phyloP scores from a whole-genome alignment of 2,329 filamentous ascomycete genomes.

The Cercospora sojina region DNA sequence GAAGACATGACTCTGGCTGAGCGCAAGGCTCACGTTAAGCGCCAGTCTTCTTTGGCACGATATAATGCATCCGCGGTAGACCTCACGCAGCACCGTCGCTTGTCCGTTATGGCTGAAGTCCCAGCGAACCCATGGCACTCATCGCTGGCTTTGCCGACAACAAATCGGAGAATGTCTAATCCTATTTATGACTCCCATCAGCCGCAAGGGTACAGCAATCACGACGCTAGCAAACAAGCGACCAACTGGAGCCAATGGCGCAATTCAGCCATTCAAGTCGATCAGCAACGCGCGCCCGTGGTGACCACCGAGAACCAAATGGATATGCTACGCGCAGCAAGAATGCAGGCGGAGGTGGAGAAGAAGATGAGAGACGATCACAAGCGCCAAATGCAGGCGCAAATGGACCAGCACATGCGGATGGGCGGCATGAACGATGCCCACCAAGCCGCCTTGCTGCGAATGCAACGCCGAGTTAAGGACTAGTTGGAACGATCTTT shows the following conservation, averaged over 20 bases:
- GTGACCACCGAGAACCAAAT: conserved; percentile 37
- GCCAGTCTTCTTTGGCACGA: conserved; percentile 14
- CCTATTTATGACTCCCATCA: conserved; percentile 56
- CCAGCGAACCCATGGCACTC: conserved; percentile 6
- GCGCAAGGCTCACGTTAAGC: conserved; percentile 48
- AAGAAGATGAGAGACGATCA: conserved; percentile 58
- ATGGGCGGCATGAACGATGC: conserved; percentile 70
- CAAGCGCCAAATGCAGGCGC: conserved; percentile 60
- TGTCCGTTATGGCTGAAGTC: conserved; percentile 7
- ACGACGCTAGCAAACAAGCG: conserved; percentile 50
- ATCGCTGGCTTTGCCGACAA: conserved; percentile 2
- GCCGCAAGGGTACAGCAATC: conserved; percentile 50
- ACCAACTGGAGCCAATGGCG: conserved; percentile 49
- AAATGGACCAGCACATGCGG: conserved; percentile 74
- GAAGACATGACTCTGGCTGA: conserved; percentile 73
- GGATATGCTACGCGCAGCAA: conserved; percentile 60
- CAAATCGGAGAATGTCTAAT: conserved; percentile 17
- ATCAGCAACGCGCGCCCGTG: conserved; percentile 23
- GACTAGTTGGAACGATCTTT: conserved; percentile 3
- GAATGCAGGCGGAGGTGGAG: conserved; percentile 56
- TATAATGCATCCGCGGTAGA: conserved; percentile 13
- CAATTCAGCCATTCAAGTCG: conserved; percentile 56
- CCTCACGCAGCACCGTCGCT: conserved; percentile 8
- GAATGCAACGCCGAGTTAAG: conserved; percentile 63
- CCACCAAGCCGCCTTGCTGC: conserved; percentile 76